A percentile compares a stretch with the other conserved stretches of the same genome.
phyloP scores from a whole-genome alignment of 441 rosid species.

The Euphorbia celastroides region DNA sequence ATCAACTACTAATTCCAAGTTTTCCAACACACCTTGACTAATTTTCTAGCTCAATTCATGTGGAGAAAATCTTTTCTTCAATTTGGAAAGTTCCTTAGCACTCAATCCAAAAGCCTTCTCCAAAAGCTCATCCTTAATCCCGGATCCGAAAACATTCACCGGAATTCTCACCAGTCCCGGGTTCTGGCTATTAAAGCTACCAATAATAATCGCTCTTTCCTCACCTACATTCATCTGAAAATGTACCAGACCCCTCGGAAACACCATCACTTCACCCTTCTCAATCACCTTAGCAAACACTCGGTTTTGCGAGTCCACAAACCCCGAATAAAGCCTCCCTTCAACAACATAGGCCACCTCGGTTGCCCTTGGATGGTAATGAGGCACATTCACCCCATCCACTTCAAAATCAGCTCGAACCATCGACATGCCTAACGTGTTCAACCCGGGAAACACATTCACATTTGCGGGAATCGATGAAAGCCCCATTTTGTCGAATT shows the following conservation, averaged over 20 bases:
- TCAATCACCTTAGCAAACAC: conserved; percentile 57
- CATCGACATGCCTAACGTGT: conserved; percentile 50
- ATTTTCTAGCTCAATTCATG: conserved; percentile 15
- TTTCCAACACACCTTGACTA: background rate
- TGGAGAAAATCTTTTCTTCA: conserved; percentile 40
- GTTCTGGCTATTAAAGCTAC: conserved; percentile 54
- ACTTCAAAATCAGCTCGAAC: conserved; percentile 57
- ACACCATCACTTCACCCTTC: conserved; percentile 66
- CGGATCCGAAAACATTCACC: conserved; percentile 52
- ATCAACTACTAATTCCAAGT: background rate
- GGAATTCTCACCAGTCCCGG: conserved; percentile 57
- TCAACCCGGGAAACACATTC: conserved; percentile 53
- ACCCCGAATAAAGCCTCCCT: conserved; percentile 61
- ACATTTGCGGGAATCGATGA: conserved; percentile 44
- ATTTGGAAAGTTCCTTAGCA: conserved; percentile 37
- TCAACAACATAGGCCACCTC: conserved; percentile 50
- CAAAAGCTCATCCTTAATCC: conserved; percentile 43
- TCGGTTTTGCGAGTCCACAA: conserved; percentile 47
- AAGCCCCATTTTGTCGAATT: conserved; percentile 40
- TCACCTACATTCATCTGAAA: conserved; percentile 73
- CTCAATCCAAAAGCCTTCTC: conserved; percentile 59
- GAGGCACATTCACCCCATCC: conserved; percentile 61
- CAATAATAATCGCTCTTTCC: conserved; percentile 46
- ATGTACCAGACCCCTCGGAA: conserved; percentile 65
- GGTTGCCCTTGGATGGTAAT: conserved; percentile 65